Evolutionary conservation across 345 rosid genomes (phyloP).

Genomic region (rapeseed (Brassica napus)): DNA sequence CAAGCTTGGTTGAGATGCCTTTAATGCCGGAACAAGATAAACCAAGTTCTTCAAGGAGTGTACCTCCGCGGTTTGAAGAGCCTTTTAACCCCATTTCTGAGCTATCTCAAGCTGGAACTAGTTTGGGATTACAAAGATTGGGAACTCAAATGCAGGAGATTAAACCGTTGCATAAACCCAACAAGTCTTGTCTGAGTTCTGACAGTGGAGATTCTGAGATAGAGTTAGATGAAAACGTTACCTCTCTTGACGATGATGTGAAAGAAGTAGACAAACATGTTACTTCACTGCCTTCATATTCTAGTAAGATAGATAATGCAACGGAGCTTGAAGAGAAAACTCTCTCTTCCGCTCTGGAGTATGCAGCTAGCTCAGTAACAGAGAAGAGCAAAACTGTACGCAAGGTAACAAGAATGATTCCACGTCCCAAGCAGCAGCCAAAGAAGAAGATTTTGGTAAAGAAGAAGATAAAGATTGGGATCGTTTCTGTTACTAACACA

Average conservation of each 20-base stretch:
- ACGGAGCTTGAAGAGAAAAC: constrained; percentile 9
- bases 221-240: constrained; percentile 25
- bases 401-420: constrained; percentile 44
- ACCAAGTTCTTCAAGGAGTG: constrained; percentile 44
- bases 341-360: constrained; percentile 23
- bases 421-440: constrained; percentile 58
- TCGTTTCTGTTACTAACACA: constrained; percentile 25
- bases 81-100: constrained; percentile 40
- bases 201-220: constrained; percentile 30
- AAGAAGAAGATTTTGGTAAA: constrained; percentile 60
- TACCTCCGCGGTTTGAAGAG: constrained; percentile 40
- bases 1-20: constrained; percentile 53
- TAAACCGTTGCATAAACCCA: constrained; percentile 43
- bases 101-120: constrained; percentile 44
- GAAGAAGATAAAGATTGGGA: constrained; percentile 62
- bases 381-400: constrained; percentile 46
- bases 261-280: constrained; percentile 40
- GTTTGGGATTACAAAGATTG: too few species aligned
- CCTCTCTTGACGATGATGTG: constrained; percentile 7
- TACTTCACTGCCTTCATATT: constrained; percentile 30
- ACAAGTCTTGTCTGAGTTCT: constrained; percentile 36
- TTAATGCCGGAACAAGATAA: constrained; percentile 50
- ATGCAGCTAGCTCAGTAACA: constrained; percentile 27
- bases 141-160: constrained; percentile 27
- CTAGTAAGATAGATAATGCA: background rate